phyloP scores from a whole-genome alignment of 2,329 filamentous ascomycete species.

The Sporothrix mexicana region DNA sequence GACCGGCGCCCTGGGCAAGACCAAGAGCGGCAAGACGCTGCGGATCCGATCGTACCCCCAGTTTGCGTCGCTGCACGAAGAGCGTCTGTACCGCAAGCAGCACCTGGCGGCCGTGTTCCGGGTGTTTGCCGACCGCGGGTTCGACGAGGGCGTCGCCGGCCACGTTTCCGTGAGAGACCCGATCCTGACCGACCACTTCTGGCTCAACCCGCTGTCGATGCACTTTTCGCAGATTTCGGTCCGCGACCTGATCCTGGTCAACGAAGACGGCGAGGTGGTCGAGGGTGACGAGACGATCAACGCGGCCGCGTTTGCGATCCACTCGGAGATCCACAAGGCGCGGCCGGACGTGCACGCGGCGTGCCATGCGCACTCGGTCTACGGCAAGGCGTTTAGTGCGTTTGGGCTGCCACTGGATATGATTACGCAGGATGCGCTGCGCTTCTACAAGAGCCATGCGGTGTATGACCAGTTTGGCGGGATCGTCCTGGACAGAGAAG shows the following conservation, averaged over 20 bases:
- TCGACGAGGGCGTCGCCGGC: slow-evolving; percentile 65
- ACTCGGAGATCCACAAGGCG: slow-evolving; percentile 69
- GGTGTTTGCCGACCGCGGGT: slow-evolving; percentile 64
- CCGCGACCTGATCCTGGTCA: slow-evolving; percentile 70
- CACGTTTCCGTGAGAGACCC: slow-evolving; percentile 59
- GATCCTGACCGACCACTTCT: slow-evolving; percentile 39
- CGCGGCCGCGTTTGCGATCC: slow-evolving; percentile 72
- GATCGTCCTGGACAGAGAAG: slow-evolving; percentile 62
- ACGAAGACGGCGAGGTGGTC: slow-evolving; percentile 64
- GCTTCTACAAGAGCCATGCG: slow-evolving; percentile 68
- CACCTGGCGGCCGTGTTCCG: slow-evolving; percentile 66
- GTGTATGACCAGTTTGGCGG: slow-evolving; percentile 65
- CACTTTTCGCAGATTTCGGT: slow-evolving; percentile 72
- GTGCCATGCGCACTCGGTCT: slow-evolving; percentile 69
- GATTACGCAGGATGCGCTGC: slow-evolving; percentile 69
- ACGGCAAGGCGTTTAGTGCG: slow-evolving; percentile 69
- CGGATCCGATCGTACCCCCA: slow-evolving; percentile 56
- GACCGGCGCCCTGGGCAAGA: slow-evolving; percentile 29
- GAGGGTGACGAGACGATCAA: slow-evolving; percentile 68
- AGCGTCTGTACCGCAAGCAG: slow-evolving; percentile 62
- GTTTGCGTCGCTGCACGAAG: slow-evolving; percentile 56
- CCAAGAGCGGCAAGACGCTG: slow-evolving; percentile 30
- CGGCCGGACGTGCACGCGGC: slow-evolving; percentile 69
- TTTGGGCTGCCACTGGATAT: slow-evolving; percentile 70
- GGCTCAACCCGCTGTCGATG: slow-evolving; percentile 62